Evolutionary conservation across 2,329 filamentous ascomycete genomes (phyloP), one percentile per base, ranked within the genome.

Genomic region (Aspergillus jensenii): DNA sequence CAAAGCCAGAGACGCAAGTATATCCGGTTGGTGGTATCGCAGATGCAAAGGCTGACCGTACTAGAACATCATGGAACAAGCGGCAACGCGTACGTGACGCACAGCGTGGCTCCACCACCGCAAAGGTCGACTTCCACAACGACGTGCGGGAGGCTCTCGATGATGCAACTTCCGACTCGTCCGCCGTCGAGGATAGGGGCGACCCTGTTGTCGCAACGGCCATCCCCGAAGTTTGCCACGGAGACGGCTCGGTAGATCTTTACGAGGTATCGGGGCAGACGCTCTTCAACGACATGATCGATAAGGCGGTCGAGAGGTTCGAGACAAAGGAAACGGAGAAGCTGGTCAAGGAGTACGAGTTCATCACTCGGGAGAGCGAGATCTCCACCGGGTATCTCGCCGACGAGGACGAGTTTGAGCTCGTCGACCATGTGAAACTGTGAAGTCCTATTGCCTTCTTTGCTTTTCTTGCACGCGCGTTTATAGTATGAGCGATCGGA

Each of bases 281-380:
- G 67, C 79, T 87, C 67, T 76, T 87, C 49, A 81, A 81, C 59
- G 76, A 76, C 15, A 84, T 84, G 11, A 75, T 87, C 35, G 79
- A 77, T 55, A 81, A 84, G 70, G 84, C 84, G 1, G 81, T 86
- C 41, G 80, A 84, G 75, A 80, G 79, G 62, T 87, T 81, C 67
- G 84, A 87, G 73, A 82, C 80, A 60, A 81, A 81, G 65, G 81
- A 84, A 73, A 86, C 83, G 2, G 82, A 85, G 72, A 84, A 84
- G 73, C 70, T 87, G 48, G 80, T 85, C 69, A 82, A 81, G 74
- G 84, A 87, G 73, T 87, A 86, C 65, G 84, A 86, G 67, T 78
- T 78, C 77, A 65, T 81, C 76, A 63, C 79, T 25, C 66, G 66
- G 17, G 71, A 74, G 52, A 70, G 72, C 35, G 74, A 76, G 59